These are phyloP conservation scores for Cryptosporidium parvum DNA, from an alignment of 169 alveolate genomes.

Conservation along the genomic window DNA sequence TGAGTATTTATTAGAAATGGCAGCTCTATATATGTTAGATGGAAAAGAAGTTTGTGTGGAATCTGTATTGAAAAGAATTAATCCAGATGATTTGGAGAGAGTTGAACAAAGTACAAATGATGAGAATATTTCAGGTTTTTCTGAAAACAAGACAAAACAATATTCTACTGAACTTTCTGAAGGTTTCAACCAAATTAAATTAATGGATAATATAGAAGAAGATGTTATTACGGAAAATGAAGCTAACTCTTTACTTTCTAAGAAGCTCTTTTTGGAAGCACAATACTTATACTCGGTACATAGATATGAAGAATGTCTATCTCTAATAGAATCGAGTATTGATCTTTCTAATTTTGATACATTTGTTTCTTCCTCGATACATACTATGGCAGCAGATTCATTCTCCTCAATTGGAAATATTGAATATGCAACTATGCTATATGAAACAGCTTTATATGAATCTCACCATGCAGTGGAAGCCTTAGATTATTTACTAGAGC, in stretches of 20 bases:
- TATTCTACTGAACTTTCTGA: not conserved
- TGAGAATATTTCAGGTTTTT: slow-evolving; percentile 17
- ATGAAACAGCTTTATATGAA: slow-evolving; percentile 62
- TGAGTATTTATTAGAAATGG: slow-evolving; percentile 47
- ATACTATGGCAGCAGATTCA: slow-evolving; percentile 72
- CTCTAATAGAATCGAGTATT: slow-evolving; percentile 64
- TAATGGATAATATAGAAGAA: not conserved
- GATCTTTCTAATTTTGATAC: slow-evolving; percentile 60
- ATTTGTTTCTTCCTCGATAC: slow-evolving; percentile 52
- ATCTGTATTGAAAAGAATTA: slow-evolving; percentile 24
- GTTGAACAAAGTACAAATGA: not conserved
- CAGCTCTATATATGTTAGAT: slow-evolving; percentile 51
- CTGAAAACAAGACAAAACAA: not conserved
- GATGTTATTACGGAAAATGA: not conserved
- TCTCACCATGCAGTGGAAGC: slow-evolving; percentile 63
- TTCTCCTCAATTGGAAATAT: slow-evolving; percentile 59
- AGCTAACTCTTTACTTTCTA: slow-evolving; percentile 7
- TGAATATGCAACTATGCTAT: slow-evolving; percentile 43
- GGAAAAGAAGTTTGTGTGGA: slow-evolving; percentile 36
- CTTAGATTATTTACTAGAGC: slow-evolving; percentile 21
- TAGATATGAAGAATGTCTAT: slow-evolving; percentile 63
- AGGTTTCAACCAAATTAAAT: not conserved
- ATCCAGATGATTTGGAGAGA: slow-evolving; percentile 9
- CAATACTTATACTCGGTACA: slow-evolving; percentile 63
- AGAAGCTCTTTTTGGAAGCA: slow-evolving; percentile 42